Percentiles rank a stretch among this genome's conserved stretches.
phyloP scores from a whole-genome alignment of 2,329 filamentous ascomycete species.

The Drechslerella stenobrocha region DNA sequence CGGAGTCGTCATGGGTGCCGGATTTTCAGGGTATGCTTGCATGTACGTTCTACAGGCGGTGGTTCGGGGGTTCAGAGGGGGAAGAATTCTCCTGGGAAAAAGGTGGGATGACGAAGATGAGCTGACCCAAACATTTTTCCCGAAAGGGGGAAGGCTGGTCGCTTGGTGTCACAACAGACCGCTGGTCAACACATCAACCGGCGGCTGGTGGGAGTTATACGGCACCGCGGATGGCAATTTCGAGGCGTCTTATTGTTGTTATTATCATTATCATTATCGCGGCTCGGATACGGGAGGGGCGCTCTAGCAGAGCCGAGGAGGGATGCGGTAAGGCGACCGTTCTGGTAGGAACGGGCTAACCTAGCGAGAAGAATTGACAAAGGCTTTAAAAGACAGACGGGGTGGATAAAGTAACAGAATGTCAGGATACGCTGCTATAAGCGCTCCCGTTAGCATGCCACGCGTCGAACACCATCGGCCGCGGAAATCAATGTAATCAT shows the following conservation, averaged over 20 bases:
- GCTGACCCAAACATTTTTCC: constrained; percentile 31
- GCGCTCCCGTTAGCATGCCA: too few relatives aligned
- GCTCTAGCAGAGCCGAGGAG: too few relatives aligned
- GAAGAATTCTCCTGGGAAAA: constrained; percentile 17
- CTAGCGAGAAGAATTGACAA: too few relatives aligned
- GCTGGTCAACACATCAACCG: background rate
- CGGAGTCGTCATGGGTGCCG: constrained; percentile 24
- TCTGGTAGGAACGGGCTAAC: too few relatives aligned
- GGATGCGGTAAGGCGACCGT: background rate
- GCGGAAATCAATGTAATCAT: too few relatives aligned
- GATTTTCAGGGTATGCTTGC: background rate
- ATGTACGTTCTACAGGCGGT: background rate
- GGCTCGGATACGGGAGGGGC: too few relatives aligned
- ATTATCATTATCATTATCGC: background rate
- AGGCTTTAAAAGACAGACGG: too few relatives aligned
- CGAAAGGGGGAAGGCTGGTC: constrained; percentile 44
- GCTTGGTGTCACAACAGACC: background rate
- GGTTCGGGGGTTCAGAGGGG: constrained; percentile 11
- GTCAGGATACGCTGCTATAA: too few relatives aligned
- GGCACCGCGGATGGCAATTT: background rate
- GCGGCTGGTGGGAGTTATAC: background rate
- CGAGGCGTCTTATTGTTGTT: background rate
- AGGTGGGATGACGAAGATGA: constrained; percentile 27
- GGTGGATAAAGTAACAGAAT: too few relatives aligned
- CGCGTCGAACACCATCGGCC: too few relatives aligned